Base-by-base conservation (phyloP, 495 filamentous ascomycete genomes). In the Amorphotheca resinae region DNA sequence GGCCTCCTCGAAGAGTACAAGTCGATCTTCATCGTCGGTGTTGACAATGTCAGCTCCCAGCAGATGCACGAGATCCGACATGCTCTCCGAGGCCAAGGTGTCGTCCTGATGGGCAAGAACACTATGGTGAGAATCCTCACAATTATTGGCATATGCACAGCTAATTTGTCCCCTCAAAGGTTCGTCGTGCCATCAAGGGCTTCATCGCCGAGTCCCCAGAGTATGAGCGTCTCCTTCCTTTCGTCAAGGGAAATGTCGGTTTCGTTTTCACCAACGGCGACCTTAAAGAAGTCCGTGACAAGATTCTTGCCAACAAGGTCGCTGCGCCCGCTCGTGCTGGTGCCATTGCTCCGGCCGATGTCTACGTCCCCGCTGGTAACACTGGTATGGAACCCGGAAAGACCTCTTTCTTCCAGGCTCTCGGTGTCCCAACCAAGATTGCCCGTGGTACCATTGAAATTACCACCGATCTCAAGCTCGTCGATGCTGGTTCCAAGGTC, bases 361-460 rank as follows among this genome's bases (percentile, higher is more conserved):
- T 80, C 53, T 96, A 71, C 71, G 68, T 98, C 48, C 91, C 91
- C 39, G 91, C 86, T 50, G 89, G 91, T 68, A 98, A 94, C 77
- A 99, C 93, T 52, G 91, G 91, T 73, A 99, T 99, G 91, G 91
- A 99, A 68, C 91, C 91, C 63, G 91, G 91, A 69, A 99, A 99
- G 82, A 99, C 91, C 56, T 95, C 91, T 56, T 99, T 99, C 87
- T 99, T 99, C 87, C 91, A 99, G 77, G 91, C 91, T 61, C 93
- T 99, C 65, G 91, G 91, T 84, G 86, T 99, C 67, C 91, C 91
- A 63, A 99, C 91, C 74, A 99, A 99, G 84, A 99, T 99, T 70
- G 91, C 91, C 59, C 93, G 91, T 93, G 91, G 91, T 87, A 99
- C 91, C 72, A 96, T 99, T 65, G 91, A 99, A 88, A 99, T 99